phyloP scores from a whole-genome alignment of 495 filamentous ascomycete species.

The Talaromyces trachyspermus region DNA sequence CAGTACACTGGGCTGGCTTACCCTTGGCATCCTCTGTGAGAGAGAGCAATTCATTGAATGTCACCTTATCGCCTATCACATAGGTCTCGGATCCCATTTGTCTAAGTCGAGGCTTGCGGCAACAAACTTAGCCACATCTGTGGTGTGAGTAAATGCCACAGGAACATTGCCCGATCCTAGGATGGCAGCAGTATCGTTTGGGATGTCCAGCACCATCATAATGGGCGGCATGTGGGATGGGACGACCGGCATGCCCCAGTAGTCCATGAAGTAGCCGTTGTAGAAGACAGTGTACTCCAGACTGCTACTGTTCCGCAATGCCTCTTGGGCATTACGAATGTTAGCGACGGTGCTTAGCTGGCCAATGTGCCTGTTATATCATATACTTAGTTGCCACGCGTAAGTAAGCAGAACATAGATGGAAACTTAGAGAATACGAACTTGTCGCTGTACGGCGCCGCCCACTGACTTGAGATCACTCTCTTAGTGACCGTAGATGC shows the following conservation, averaged over 20 bases:
- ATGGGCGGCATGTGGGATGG: constrained; percentile 32
- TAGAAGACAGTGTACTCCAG: constrained; percentile 43
- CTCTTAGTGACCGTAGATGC: constrained; percentile 34
- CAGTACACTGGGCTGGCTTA: constrained; percentile 14
- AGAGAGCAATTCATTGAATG: constrained; percentile 37
- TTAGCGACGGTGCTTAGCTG: not conserved
- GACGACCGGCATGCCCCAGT: constrained; percentile 42
- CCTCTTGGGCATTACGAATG: not conserved
- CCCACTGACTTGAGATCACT: constrained; percentile 45
- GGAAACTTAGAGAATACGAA: constrained; percentile 1
- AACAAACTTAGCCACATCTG: constrained; percentile 44
- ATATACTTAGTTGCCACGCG: not conserved
- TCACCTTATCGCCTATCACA: constrained; percentile 39
- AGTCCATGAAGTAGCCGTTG: constrained; percentile 50
- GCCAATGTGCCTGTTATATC: not conserved
- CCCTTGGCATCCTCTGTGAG: constrained; percentile 41
- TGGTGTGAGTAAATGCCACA: constrained; percentile 45
- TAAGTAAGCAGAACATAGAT: not conserved
- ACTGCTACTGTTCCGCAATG: constrained; percentile 1
- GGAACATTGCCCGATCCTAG: constrained; percentile 42
- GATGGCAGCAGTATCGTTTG: constrained; percentile 39
- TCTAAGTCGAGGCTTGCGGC: constrained; percentile 35
- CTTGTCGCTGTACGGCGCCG: constrained; percentile 11
- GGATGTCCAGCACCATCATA: constrained; percentile 39
- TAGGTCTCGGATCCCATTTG: constrained; percentile 39